A percentile compares a stretch with the other conserved stretches of the same genome.
Evolutionary conservation across 2,329 filamentous ascomycete genomes (phyloP).

Genomic region (Volutella citrinella): DNA sequence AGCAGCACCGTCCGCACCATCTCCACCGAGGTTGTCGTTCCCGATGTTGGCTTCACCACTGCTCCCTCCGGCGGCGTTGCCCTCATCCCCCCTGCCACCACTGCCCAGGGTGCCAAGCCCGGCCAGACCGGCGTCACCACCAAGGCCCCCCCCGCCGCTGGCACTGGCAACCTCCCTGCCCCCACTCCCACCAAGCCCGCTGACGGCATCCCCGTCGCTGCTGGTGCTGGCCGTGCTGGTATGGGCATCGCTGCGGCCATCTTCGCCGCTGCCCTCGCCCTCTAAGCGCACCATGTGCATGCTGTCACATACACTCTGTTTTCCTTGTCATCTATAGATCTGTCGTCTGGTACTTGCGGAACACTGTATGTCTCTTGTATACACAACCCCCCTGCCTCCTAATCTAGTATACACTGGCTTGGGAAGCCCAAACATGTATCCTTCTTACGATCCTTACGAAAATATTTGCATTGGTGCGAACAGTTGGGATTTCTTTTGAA

Average conservation of each 20-base stretch:
- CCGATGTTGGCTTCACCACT: constrained; percentile 49
- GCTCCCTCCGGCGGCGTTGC: constrained; percentile 18
- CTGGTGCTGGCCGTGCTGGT: constrained; percentile 40
- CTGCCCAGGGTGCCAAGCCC: constrained; percentile 39
- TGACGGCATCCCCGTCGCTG: constrained; percentile 34
- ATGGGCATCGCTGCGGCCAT: constrained; percentile 45
- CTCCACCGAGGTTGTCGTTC: constrained; percentile 50
- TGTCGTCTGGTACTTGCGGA: constrained; percentile 22
- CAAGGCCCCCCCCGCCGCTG: constrained; percentile 22
- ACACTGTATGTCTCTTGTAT: constrained; percentile 23
- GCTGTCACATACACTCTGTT: constrained; percentile 18
- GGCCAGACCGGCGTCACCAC: constrained; percentile 7
- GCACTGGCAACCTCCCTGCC: constrained; percentile 32
- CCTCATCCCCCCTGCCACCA: constrained; percentile 32
- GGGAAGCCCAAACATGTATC: constrained; percentile 30
- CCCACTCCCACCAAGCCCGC: constrained; percentile 35
- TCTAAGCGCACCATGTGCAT: constrained; percentile 37
- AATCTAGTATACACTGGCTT: constrained; percentile 15
- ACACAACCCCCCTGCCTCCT: constrained; percentile 9
- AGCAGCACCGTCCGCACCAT: constrained; percentile 47
- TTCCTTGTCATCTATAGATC: constrained; percentile 26
- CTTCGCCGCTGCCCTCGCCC: constrained; percentile 42
- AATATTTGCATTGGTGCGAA: constrained; percentile 30
- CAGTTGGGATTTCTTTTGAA: constrained; percentile 17
- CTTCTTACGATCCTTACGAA: constrained; percentile 61